Conservation (phyloP, 805 yeast species). For the Spathaspora girioi region DNA sequence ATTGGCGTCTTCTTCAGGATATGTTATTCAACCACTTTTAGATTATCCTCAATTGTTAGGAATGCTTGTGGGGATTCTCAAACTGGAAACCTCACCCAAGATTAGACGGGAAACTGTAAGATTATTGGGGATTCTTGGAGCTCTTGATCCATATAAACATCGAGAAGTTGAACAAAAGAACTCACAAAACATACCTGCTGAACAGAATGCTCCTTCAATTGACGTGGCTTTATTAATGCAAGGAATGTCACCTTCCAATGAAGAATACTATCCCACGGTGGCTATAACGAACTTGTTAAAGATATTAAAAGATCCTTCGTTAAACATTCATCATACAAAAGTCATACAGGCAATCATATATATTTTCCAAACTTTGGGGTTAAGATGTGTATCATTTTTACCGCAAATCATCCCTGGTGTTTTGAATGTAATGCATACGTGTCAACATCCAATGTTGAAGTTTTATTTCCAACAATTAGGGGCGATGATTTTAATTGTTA, state of each 20-base stretch:
- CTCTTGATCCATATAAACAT: slow-evolving; percentile 93
- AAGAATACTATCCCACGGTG: slow-evolving; percentile 93
- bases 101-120: slow-evolving; percentile 87
- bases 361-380: slow-evolving; percentile 84
- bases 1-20: slow-evolving; percentile 85
- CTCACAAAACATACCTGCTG: slow-evolving; percentile 52
- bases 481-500: slow-evolving; percentile 73
- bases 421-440: slow-evolving; percentile 75
- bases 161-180: slow-evolving; percentile 76
- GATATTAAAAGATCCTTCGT: slow-evolving; percentile 78
- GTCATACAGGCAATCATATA: slow-evolving; percentile 93
- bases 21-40: slow-evolving; percentile 87
- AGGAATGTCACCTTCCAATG: slow-evolving; percentile 89
- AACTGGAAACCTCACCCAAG: slow-evolving; percentile 70
- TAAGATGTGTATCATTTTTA: slow-evolving; percentile 85
- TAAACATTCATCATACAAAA: slow-evolving; percentile 82
- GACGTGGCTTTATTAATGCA: slow-evolving; percentile 89
- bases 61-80: slow-evolving; percentile 73
- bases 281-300: slow-evolving; percentile 83
- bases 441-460: slow-evolving; percentile 76
- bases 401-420: slow-evolving; percentile 88
- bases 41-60: slow-evolving; percentile 90
- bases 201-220: slow-evolving; percentile 83
- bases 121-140: slow-evolving; percentile 89
- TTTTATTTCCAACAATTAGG: slow-evolving; percentile 88